Evolutionary conservation across 495 filamentous ascomycete genomes (phyloP).

Genomic region (Aspergillus campestris): DNA sequence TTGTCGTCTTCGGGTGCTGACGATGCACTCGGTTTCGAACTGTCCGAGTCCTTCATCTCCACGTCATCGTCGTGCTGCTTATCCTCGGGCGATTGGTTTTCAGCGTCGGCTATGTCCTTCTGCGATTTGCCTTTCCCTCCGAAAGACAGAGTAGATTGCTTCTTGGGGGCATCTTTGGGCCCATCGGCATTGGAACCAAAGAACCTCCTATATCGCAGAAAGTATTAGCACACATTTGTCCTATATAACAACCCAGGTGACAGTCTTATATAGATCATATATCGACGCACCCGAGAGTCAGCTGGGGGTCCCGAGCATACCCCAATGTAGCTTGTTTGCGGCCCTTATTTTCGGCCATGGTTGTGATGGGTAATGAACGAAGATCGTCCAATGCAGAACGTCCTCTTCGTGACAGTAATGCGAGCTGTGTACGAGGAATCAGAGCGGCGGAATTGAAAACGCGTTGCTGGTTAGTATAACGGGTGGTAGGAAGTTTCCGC

Average conservation of each 20-base stretch:
- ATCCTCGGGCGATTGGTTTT: slow-evolving; percentile 14
- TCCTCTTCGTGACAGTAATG: background rate
- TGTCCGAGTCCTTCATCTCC: slow-evolving; percentile 26
- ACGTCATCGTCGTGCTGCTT: slow-evolving; percentile 15
- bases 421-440: no score
- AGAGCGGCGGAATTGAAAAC: no score
- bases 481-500: no score
- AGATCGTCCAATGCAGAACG: background rate
- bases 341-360: slow-evolving; percentile 35
- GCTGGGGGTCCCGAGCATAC: slow-evolving; percentile 80
- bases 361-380: slow-evolving; percentile 2
- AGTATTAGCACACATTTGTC: background rate
- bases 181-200: slow-evolving; percentile 33
- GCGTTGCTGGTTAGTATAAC: no score
- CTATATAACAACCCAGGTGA: background rate
- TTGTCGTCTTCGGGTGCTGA: no score
- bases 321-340: slow-evolving; percentile 81
- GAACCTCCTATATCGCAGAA: slow-evolving; percentile 25
- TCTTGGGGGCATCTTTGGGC: slow-evolving; percentile 39
- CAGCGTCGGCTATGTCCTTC: slow-evolving; percentile 19
- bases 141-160: slow-evolving; percentile 70
- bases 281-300: slow-evolving; percentile 70
- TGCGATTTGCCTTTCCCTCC: slow-evolving; percentile 26
- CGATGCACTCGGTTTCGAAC: background rate
- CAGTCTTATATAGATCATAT: background rate